Evolutionary conservation across 768 basidiomycete species (phyloP).

Genomic region (Phaeotremella fagi): DNA sequence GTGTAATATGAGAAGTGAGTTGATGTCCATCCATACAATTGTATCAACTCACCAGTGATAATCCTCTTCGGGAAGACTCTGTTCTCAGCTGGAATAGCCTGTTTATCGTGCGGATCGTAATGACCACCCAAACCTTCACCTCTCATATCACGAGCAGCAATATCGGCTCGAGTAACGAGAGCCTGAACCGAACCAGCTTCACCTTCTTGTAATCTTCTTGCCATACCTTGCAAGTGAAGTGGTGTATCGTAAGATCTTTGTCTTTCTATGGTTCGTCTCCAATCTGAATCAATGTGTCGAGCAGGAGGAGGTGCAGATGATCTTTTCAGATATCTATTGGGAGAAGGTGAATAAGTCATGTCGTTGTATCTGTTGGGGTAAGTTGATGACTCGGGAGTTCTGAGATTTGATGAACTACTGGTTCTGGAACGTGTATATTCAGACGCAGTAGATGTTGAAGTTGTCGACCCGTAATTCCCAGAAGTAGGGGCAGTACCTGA

Average conservation of each 20-base stretch:
- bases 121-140: constrained; percentile 24
- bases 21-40: no score
- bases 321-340: no score
- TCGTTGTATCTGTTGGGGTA: no score
- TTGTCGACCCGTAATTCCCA: no score
- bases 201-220: constrained; percentile 11
- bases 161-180: constrained; percentile 13
- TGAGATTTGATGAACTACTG: no score
- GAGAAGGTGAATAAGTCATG: no score
- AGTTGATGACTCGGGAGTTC: no score
- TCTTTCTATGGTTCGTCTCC: background rate
- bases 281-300: background rate
- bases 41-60: constrained; percentile 27
- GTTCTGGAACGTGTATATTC: no score
- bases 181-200: constrained; percentile 23
- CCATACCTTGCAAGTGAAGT: constrained; percentile 11
- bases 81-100: constrained; percentile 29
- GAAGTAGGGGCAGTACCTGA: no score
- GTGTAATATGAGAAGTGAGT: no score
- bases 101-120: constrained; percentile 10
- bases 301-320: background rate
- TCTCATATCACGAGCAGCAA: constrained; percentile 7
- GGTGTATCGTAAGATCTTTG: background rate
- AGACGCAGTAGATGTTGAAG: no score
- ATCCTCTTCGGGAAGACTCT: constrained; percentile 33